Conservation (phyloP, 352 stramenopile species). For the Phytophthora hibernalis region DNA sequence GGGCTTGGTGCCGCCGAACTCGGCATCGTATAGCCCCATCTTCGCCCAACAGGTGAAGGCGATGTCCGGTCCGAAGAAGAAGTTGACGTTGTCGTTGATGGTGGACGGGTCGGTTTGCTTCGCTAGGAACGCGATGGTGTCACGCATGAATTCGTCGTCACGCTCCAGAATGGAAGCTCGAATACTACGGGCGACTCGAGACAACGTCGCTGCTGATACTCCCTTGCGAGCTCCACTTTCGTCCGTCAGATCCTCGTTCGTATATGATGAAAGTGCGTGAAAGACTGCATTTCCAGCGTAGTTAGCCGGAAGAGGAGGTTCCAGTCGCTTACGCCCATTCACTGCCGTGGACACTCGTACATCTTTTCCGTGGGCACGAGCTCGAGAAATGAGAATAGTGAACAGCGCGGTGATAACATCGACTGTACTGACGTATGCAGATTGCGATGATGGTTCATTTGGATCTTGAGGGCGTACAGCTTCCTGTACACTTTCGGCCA, state of each 20-base stretch:
- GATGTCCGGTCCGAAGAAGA: constrained; percentile 61
- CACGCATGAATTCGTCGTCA: constrained; percentile 52
- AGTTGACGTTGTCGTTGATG: constrained; percentile 57
- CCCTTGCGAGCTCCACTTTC: background rate
- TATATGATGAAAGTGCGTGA: constrained; percentile 51
- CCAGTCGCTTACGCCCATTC: constrained; percentile 51
- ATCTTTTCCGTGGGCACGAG: constrained; percentile 48
- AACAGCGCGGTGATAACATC: constrained; percentile 64
- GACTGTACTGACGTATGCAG: constrained; percentile 54
- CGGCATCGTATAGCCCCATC: constrained; percentile 22
- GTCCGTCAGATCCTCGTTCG: constrained; percentile 29
- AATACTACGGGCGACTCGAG: constrained; percentile 37
- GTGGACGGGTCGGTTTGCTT: constrained; percentile 31
- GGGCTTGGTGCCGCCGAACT: constrained; percentile 44
- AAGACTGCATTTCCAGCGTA: constrained; percentile 63
- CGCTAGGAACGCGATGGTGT: constrained; percentile 64
- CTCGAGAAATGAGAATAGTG: constrained; percentile 52
- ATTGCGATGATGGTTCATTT: background rate
- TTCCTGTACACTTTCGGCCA: background rate
- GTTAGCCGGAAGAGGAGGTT: constrained; percentile 49
- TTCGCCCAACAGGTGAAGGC: constrained; percentile 67
- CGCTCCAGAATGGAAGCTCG: constrained; percentile 51
- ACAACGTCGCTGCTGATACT: constrained; percentile 17
- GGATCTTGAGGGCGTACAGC: background rate
- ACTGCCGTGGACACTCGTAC: constrained; percentile 55